Conservation (phyloP, 148 eudicot species). For the Selenicereus undatus region DNA sequence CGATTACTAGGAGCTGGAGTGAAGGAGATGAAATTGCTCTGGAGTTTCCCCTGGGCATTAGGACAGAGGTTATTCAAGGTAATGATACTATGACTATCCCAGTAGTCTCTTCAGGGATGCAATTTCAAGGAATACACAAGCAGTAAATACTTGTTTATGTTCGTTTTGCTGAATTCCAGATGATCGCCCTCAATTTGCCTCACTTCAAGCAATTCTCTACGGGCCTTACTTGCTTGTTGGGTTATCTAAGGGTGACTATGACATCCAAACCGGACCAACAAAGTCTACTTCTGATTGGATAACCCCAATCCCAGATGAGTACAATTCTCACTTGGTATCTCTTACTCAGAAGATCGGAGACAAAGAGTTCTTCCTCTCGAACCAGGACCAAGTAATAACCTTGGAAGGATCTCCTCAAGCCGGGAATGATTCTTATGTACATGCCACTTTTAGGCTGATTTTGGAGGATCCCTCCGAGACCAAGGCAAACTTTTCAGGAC, state of each 20-base stretch:
- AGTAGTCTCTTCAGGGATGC: background rate
- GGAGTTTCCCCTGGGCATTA: conserved; percentile 44
- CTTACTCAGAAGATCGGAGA: conserved; percentile 43
- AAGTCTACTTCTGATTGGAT: conserved; percentile 42
- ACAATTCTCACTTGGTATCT: conserved; percentile 54
- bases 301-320: conserved; percentile 50
- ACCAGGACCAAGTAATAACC: conserved; percentile 24
- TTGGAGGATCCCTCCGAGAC: conserved; percentile 13
- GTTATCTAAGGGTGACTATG: conserved; percentile 49
- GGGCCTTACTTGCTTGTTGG: conserved; percentile 89
- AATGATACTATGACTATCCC: background rate
- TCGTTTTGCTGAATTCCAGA: conserved; percentile 30
- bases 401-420: conserved; percentile 37
- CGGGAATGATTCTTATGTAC: conserved; percentile 40
- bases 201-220: conserved; percentile 63
- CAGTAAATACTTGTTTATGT: background rate
- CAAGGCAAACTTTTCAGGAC: conserved; percentile 13
- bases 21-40: conserved; percentile 46
- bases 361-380: conserved; percentile 31
- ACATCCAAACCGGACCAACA: conserved; percentile 35
- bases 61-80: conserved; percentile 65
- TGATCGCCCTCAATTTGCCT: conserved; percentile 61
- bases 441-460: conserved; percentile 65
- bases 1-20: conserved; percentile 49
- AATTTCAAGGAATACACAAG: background rate